Evolutionary conservation across 345 rosid genomes (phyloP), one percentile per base, ranked within the genome.

Genomic region (Salix purpurea): DNA sequence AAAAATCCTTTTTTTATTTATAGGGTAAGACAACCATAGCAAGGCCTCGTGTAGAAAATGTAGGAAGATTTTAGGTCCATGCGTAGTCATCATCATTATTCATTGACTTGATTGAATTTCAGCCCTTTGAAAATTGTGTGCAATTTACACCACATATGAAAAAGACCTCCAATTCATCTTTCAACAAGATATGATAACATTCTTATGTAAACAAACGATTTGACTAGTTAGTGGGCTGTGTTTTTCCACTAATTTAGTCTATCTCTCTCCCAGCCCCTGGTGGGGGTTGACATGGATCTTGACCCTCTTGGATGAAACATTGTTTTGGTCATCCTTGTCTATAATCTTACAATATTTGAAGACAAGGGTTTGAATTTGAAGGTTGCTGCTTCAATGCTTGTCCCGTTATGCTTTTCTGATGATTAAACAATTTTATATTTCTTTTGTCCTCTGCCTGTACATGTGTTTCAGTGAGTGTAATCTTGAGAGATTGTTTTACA

Each of bases 251-350:
- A 72, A 80, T 70, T 72, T 77, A 67, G 74, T 79, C 83, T 14
- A 61, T 73, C 73, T 36, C 73, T 36, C 30, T 26, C 65, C 15
- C 81, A 62, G 32, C 66, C 39, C 69, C 23, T 68, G 32, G 85
- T 77, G 77, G 88, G 62, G 88, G 88, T 87, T 87, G 90, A 87
- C 90, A 79, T 81, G 69, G 74, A 76, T 79, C 76, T 85, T 83
- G 88, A 85, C 86, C 67, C 78, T 87, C 84, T 61, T 78, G 36
- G 79, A 75, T 81, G 72, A 81, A 81, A 87, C 88, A 87, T 85
- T 81, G 79, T 72, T 69, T 73, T 52, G 74, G 79, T 80, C 84
- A 74, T 78, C 78, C 60, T 48, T 54, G 11, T 12, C 1, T 24
- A 5, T 68, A 21, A 66, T 74, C 76, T 71, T 73, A 44, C 28